phyloP scores from a whole-genome alignment of 345 rosid species.

The Schrenkiella parvula region DNA sequence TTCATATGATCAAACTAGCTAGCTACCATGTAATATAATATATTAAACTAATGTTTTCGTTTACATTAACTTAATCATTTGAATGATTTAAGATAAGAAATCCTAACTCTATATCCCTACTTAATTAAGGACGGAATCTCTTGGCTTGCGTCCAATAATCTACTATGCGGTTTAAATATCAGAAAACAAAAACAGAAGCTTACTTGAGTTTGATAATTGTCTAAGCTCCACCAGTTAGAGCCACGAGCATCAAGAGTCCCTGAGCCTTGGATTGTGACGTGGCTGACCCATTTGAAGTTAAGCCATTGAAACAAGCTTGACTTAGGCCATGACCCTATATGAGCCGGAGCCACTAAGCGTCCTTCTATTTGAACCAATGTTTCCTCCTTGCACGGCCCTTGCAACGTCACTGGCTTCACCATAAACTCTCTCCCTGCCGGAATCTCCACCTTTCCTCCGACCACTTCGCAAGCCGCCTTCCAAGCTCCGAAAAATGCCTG shows the following conservation, averaged over 20 bases:
- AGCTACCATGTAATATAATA: not conserved
- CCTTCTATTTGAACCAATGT: conserved; percentile 64
- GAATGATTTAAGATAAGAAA: not conserved
- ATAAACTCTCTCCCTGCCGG: conserved; percentile 26
- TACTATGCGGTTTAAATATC: not conserved
- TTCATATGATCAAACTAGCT: not conserved
- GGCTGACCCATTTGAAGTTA: conserved; percentile 74
- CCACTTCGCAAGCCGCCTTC: conserved; percentile 32
- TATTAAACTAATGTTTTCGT: not conserved
- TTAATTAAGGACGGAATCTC: not conserved
- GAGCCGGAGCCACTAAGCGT: conserved; percentile 56
- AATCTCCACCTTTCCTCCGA: conserved; percentile 29
- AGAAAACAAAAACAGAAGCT: not conserved
- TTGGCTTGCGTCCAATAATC: not conserved
- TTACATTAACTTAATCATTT: not conserved
- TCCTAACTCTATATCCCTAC: not conserved
- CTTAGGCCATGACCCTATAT: conserved; percentile 63
- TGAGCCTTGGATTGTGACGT: conserved; percentile 66
- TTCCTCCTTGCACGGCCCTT: conserved; percentile 32
- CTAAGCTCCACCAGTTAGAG: conserved; percentile 65
- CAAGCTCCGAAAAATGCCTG: conserved; percentile 33
- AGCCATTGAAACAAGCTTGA: conserved; percentile 76
- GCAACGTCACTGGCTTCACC: conserved; percentile 31
- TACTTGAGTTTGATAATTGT: conserved; percentile 45
- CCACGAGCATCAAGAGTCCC: conserved; percentile 83